Percentiles rank a stretch among this genome's conserved stretches.
phyloP scores from a whole-genome alignment of 805 yeast species.

The Kuraishia molischiana region DNA sequence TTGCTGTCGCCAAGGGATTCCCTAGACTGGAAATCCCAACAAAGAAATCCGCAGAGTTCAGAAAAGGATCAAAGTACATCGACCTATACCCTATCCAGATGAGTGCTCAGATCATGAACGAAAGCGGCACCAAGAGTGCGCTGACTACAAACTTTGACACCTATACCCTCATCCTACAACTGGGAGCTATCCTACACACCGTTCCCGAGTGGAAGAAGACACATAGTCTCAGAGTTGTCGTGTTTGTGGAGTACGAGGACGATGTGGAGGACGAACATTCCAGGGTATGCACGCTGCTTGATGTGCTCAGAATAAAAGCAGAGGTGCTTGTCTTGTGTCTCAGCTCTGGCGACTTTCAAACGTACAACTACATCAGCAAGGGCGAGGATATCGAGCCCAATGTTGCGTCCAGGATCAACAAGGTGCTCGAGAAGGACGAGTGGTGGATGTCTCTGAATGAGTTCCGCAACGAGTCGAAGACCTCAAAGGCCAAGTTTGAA shows the following conservation, averaged over 20 bases:
- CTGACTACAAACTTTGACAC: slow-evolving; percentile 92
- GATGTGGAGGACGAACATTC: slow-evolving; percentile 65
- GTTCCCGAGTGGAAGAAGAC: slow-evolving; percentile 88
- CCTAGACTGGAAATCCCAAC: slow-evolving; percentile 56
- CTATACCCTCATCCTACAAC: slow-evolving; percentile 82
- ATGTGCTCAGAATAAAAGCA: slow-evolving; percentile 78
- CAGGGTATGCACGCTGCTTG: slow-evolving; percentile 54
- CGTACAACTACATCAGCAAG: slow-evolving; percentile 69
- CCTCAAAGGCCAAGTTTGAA: slow-evolving; percentile 9
- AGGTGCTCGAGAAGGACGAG: slow-evolving; percentile 45
- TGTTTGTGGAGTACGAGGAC: slow-evolving; percentile 69
- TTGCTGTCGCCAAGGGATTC: slow-evolving; percentile 91
- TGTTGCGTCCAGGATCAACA: slow-evolving; percentile 36
- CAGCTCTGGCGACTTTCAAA: slow-evolving; percentile 39
- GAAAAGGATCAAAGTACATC: slow-evolving; percentile 37
- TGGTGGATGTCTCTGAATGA: slow-evolving; percentile 78
- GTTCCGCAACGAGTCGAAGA: slow-evolving; percentile 36
- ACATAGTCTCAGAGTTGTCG: slow-evolving; percentile 70
- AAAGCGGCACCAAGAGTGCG: slow-evolving; percentile 54
- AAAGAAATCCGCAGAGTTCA: slow-evolving; percentile 19
- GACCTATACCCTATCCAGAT: slow-evolving; percentile 96
- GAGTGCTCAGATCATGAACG: slow-evolving; percentile 71
- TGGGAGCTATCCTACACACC: slow-evolving; percentile 87
- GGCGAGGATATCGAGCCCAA: slow-evolving; percentile 38
- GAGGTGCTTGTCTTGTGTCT: slow-evolving; percentile 68